Evolutionary conservation across 164 flowering plant genomes (phyloP).

Genomic region (Nelumbo lutea): DNA sequence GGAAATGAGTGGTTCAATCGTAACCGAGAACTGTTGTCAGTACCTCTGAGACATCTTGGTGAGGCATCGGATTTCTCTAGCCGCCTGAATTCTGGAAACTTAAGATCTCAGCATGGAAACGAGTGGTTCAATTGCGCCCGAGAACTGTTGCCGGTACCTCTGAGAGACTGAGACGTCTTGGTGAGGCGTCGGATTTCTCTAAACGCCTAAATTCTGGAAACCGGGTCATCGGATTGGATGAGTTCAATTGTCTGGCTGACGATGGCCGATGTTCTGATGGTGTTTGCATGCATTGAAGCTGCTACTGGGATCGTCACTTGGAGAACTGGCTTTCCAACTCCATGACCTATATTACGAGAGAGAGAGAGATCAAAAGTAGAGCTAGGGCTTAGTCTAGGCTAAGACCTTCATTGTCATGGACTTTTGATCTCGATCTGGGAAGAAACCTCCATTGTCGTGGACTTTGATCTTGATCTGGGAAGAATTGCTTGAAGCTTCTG

Average conservation of each 20-base stretch:
- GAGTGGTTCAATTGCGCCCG: constrained; percentile 58
- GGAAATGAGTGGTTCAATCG: constrained; percentile 58
- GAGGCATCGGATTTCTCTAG: constrained; percentile 75
- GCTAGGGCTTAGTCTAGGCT: constrained; percentile 9
- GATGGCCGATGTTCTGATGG: constrained; percentile 10
- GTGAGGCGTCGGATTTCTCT: constrained; percentile 80
- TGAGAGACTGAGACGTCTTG: constrained; percentile 49
- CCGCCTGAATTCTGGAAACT: constrained; percentile 50
- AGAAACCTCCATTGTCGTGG: too few relatives aligned
- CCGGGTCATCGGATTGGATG: constrained; percentile 44
- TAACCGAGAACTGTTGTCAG: constrained; percentile 63
- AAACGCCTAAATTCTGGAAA: constrained; percentile 53
- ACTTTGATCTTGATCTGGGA: background rate
- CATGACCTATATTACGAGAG: constrained; percentile 1
- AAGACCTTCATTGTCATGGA: background rate
- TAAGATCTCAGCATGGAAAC: constrained; percentile 59
- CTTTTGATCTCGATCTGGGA: background rate
- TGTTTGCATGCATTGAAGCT: background rate
- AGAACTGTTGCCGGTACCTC: constrained; percentile 57
- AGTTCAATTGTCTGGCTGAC: constrained; percentile 40
- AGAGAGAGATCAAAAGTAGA: background rate
- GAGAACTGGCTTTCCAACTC: constrained; percentile 14
- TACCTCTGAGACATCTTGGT: constrained; percentile 71
- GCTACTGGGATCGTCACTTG: background rate
- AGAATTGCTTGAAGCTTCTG: background rate